Base-by-base conservation (phyloP, 2,329 filamentous ascomycete species). In the Epichloe sylvatica region DNA sequence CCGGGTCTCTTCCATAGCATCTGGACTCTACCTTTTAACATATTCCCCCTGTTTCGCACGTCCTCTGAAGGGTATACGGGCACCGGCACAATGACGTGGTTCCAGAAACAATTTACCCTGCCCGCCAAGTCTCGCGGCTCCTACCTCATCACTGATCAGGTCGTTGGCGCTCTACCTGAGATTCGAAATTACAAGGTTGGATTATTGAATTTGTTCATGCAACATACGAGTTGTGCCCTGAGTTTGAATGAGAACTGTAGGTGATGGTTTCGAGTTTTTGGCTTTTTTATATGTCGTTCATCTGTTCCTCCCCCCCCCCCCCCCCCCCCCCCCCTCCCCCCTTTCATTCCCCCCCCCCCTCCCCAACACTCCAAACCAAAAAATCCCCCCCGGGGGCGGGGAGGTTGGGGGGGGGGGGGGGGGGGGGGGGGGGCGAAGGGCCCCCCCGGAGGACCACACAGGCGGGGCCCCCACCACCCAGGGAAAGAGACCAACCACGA, bases 201-300 rank as follows among this genome's bases (percentile, higher is more conserved):
- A 42, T 69, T 94, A 53, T 71, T 97, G 54, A 82, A 95, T 65
- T 75, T 98, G 44, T 98, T 97, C 66, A 76, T 97, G 49, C 91
- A 98, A 70, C 92, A 98, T 70, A 98, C 92, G 5, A 88, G 81
- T 61, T 95, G 89, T 68, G 92, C 86, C 12, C 75, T 98, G 48
- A 86, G 80, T 52, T 71, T 98, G 59, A 98, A 98, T 64, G 92
- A 98, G 76, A 97, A 97, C 70, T 83, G 78, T 68, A 54, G 46
- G 64, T 38, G 13, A 36, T 25, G 43, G 17, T 6, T 5, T 34
- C 13, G 23, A 13, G 17, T 17, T 30, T 17, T n/a, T 30, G 21
- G n/a, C 6, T 15, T 11, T 23, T 36, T 13, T 36, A 34, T 30
- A 4, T 34, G 15, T 25, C 17, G 5, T 23, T 19, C 4, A 25